These are phyloP conservation scores for Ceratobasidium papillatum DNA, from an alignment of 1,284 basidiomycete species.

Conservation along the genomic window DNA sequence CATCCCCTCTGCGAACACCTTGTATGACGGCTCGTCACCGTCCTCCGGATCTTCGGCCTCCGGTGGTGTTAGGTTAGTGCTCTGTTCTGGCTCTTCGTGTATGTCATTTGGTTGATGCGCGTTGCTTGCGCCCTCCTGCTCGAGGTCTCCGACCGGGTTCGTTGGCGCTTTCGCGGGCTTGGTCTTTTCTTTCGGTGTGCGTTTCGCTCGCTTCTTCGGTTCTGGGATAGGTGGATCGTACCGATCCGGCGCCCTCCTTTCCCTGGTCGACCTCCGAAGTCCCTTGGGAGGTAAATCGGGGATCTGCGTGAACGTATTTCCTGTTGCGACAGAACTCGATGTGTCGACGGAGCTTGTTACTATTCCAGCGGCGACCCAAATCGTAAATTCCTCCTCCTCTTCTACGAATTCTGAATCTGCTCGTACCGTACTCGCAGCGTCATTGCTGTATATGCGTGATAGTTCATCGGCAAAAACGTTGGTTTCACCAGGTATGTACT, in stretches of 20 bases:
- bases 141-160: too few species aligned
- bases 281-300: too few species aligned
- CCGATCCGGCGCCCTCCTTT: neutral
- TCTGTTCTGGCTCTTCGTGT: too few species aligned
- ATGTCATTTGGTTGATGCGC: too few species aligned
- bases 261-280: neutral
- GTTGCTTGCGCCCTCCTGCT: too few species aligned
- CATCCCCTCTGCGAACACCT: slow-evolving; percentile 2
- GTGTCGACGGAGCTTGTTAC: neutral
- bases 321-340: too few species aligned
- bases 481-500: slow-evolving; percentile 42
- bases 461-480: slow-evolving; percentile 53
- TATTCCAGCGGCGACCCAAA: neutral
- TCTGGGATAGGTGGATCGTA: neutral
- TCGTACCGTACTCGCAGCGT: slow-evolving; percentile 48
- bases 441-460: slow-evolving; percentile 53
- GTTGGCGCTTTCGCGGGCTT: too few species aligned
- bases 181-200: neutral
- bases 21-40: neutral
- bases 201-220: slow-evolving; percentile 8
- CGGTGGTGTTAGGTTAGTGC: slow-evolving; percentile 29
- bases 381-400: slow-evolving; percentile 15
- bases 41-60: slow-evolving; percentile 11
- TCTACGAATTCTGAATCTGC: slow-evolving; percentile 48
- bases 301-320: too few species aligned